Percentiles rank a stretch among this genome's conserved stretches.
Conservation (phyloP, 495 filamentous ascomycete species). For the Trypethelium eluteriae region DNA sequence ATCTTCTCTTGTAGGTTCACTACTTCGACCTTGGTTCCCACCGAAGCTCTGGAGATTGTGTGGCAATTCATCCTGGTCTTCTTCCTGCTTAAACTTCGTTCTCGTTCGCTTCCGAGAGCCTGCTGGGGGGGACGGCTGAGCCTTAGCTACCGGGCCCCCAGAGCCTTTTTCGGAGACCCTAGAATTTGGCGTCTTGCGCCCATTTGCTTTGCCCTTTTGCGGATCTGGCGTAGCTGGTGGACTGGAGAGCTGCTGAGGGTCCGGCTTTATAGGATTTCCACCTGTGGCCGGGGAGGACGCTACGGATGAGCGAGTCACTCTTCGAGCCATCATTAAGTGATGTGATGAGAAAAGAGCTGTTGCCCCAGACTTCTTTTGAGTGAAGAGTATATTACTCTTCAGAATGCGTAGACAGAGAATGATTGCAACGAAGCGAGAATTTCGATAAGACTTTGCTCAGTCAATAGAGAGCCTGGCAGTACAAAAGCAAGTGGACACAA, state of each 20-base stretch:
- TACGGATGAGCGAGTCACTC: conserved; percentile 21
- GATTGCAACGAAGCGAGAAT: background rate
- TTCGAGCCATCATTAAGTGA: conserved; percentile 20
- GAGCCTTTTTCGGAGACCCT: background rate
- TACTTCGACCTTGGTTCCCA: conserved; percentile 14
- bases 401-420: background rate
- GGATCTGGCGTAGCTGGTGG: conserved; percentile 28
- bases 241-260: conserved; percentile 33
- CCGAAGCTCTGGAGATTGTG: conserved; percentile 31
- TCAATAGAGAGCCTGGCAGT: background rate
- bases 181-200: conserved; percentile 6
- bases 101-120: conserved; percentile 28
- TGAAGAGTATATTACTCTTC: background rate
- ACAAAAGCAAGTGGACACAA: background rate
- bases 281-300: conserved; percentile 16
- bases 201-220: conserved; percentile 14
- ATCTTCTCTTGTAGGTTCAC: background rate
- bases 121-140: conserved; percentile 17
- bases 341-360: background rate
- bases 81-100: conserved; percentile 20
- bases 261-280: background rate
- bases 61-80: conserved; percentile 32
- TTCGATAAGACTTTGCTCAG: background rate
- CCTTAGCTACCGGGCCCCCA: background rate
- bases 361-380: background rate